These are phyloP conservation scores for Leccinellum albellum DNA, from an alignment of 768 basidiomycete genomes.

Conservation along the genomic window DNA sequence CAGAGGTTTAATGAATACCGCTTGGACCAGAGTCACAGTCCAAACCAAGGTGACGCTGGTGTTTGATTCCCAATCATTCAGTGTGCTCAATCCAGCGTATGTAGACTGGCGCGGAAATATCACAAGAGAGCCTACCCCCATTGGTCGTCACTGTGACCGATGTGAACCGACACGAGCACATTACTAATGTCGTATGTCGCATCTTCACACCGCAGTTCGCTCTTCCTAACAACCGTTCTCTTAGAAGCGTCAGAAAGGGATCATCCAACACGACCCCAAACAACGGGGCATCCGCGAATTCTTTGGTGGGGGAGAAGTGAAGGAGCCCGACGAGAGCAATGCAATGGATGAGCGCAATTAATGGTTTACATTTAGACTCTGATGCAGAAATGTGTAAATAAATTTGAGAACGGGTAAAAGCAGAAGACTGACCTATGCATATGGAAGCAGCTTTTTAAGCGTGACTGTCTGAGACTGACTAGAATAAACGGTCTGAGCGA, in stretches of 20 bases:
- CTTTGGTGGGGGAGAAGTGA: constrained; percentile 44
- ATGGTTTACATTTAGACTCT: constrained; percentile 11
- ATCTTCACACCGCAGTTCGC: neutral
- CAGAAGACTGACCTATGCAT: constrained; percentile 39
- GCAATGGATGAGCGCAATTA: constrained; percentile 23
- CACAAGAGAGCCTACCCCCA: constrained; percentile 27
- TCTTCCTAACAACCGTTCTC: constrained; percentile 20
- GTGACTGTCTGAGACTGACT: constrained; percentile 59
- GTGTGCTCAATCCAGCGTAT: constrained; percentile 4
- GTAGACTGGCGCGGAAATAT: constrained; percentile 30
- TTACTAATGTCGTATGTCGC: constrained; percentile 50
- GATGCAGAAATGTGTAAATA: neutral
- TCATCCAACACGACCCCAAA: constrained; percentile 72
- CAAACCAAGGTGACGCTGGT: constrained; percentile 41
- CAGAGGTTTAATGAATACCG: constrained; percentile 62
- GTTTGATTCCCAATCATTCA: neutral
- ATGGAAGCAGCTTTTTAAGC: constrained; percentile 70
- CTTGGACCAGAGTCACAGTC: constrained; percentile 58
- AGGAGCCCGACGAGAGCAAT: constrained; percentile 25
- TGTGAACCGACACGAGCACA: constrained; percentile 55
- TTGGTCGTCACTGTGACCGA: constrained; percentile 46
- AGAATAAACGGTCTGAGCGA: constrained; percentile 66
- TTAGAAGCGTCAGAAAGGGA: constrained; percentile 72
- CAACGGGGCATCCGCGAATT: constrained; percentile 75
- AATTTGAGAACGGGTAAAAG: neutral